Percentiles rank a stretch among this genome's conserved stretches.
phyloP scores from a whole-genome alignment of 176 grass and related monocot species.

The Oryza rufipogon region DNA sequence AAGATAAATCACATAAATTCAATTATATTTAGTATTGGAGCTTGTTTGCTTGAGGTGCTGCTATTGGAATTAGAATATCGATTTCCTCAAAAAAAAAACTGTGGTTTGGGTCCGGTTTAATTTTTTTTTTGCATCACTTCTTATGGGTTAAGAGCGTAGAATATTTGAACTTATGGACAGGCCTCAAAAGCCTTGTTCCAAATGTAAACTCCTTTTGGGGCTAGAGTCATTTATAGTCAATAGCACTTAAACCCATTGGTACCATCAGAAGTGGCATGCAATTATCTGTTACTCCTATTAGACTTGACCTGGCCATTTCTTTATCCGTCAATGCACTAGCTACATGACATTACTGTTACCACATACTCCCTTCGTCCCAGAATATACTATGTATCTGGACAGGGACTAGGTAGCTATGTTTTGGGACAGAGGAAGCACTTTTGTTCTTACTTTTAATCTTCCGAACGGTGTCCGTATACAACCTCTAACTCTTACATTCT shows the following conservation, averaged over 20 bases:
- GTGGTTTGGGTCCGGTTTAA: background rate
- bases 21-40: background rate
- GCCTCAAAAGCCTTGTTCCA: background rate
- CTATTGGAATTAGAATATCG: constrained; percentile 25
- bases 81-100: background rate
- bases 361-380: background rate
- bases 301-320: constrained; percentile 27
- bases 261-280: background rate
- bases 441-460: constrained; percentile 14
- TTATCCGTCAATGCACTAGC: constrained; percentile 6
- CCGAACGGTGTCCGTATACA: background rate
- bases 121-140: background rate
- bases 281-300: background rate
- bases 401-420: no score
- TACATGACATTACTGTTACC: constrained; percentile 17
- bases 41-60: constrained; percentile 31
- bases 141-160: constrained; percentile 9
- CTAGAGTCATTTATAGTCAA: background rate
- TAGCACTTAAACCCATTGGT: background rate
- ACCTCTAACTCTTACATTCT: constrained; percentile 27
- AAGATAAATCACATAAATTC: background rate
- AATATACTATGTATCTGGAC: no score
- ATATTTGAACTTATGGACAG: constrained; percentile 9
- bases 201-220: constrained; percentile 22
- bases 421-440: no score